These are phyloP conservation scores for Aspergillus amoenus DNA, from an alignment of 2,329 filamentous ascomycete genomes.

Conservation along the genomic window DNA sequence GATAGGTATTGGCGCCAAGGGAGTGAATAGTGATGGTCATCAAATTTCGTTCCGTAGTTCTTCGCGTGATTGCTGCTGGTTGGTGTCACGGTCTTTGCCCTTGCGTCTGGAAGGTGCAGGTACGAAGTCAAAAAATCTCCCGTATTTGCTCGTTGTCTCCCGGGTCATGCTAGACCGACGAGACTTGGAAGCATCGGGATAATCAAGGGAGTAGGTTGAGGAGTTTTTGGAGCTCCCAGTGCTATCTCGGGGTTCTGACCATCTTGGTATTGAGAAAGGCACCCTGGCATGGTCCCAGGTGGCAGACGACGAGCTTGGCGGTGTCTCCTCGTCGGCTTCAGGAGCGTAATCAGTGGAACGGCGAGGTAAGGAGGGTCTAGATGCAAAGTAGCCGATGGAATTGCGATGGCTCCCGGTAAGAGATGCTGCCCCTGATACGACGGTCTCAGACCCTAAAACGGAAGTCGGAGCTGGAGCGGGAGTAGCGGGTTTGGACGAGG, in stretches of 20 bases:
- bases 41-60: constrained; percentile 33
- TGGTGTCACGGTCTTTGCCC: constrained; percentile 40
- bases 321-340: constrained; percentile 45
- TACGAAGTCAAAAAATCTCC: constrained; percentile 44
- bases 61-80: constrained; percentile 34
- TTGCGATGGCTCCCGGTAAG: constrained; percentile 38
- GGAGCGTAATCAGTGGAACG: constrained; percentile 39
- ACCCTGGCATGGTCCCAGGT: constrained; percentile 45
- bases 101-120: constrained; percentile 43
- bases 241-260: constrained; percentile 42
- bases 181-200: constrained; percentile 35
- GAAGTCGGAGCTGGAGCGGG: constrained; percentile 31
- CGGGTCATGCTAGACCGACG: constrained; percentile 40
- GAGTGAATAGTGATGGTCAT: constrained; percentile 5
- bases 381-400: constrained; percentile 42
- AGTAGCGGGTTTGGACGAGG: constrained; percentile 35
- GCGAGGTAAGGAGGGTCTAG: constrained; percentile 38
- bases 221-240: constrained; percentile 48
- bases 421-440: constrained; percentile 29
- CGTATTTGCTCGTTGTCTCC: constrained; percentile 42
- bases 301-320: constrained; percentile 44
- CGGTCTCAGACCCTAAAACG: constrained; percentile 30
- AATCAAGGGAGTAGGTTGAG: constrained; percentile 47
- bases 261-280: constrained; percentile 41
- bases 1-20: not conserved